Percentiles rank a stretch among this genome's conserved stretches.
These are phyloP conservation scores for Botryosphaeria agaves DNA, from an alignment of 2,329 filamentous ascomycete species.

Conservation along the genomic window DNA sequence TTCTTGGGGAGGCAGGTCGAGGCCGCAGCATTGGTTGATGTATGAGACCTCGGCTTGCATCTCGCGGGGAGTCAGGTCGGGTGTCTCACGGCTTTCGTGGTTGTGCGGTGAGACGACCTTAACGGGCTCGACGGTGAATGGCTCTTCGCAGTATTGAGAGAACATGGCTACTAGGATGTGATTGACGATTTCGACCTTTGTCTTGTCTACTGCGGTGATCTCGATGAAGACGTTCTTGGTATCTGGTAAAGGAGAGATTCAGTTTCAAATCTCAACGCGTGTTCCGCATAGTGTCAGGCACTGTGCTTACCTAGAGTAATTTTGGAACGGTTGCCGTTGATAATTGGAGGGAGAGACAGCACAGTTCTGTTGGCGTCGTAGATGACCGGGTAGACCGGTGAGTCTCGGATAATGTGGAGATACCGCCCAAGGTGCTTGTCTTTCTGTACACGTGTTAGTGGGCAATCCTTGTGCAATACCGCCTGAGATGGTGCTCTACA, in stretches of 20 bases:
- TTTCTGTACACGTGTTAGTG: conserved; percentile 33
- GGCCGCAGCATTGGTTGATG: conserved; percentile 81
- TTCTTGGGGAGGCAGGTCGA: conserved; percentile 53
- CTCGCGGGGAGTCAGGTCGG: conserved; percentile 58
- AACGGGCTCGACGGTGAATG: conserved; percentile 86
- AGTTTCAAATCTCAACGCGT: too few species aligned
- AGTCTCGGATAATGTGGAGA: conserved; percentile 86
- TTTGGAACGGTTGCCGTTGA: conserved; percentile 95
- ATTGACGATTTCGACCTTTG: conserved; percentile 89
- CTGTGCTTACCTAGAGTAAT: too few species aligned
- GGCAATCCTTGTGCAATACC: background rate
- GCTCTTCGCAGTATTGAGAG: conserved; percentile 72
- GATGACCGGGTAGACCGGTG: conserved; percentile 88
- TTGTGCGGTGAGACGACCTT: conserved; percentile 90
- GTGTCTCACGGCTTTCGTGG: conserved; percentile 60
- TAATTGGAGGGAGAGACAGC: conserved; percentile 90
- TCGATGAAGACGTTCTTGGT: conserved; percentile 95
- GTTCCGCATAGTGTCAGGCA: too few species aligned
- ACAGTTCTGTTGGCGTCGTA: conserved; percentile 76
- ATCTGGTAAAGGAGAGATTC: too few species aligned
- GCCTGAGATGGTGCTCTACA: conserved; percentile 4
- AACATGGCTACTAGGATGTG: conserved; percentile 98
- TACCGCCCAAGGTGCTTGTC: conserved; percentile 84
- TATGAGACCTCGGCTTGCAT: conserved; percentile 80
- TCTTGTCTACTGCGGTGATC: conserved; percentile 87